These are phyloP conservation scores for Morella rubra DNA, from an alignment of 306 rosid species.

Conservation along the genomic window DNA sequence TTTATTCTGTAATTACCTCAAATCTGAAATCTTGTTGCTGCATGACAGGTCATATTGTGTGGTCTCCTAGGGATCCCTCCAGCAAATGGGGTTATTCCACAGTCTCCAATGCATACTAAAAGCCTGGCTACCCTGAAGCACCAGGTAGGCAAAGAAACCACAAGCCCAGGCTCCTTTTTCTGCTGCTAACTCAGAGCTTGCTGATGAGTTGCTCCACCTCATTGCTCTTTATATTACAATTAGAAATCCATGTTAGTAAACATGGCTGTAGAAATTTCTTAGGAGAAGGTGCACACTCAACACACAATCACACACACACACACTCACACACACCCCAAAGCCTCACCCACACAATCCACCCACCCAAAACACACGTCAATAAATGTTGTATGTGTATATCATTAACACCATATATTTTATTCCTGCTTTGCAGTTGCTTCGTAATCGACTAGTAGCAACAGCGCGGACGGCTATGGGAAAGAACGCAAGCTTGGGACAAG, in stretches of 20 bases:
- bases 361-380: neutral
- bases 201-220: constrained; percentile 1
- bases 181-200: constrained; percentile 18
- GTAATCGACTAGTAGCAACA: constrained; percentile 51
- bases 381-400: constrained; percentile 5
- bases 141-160: constrained; percentile 47
- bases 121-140: constrained; percentile 79
- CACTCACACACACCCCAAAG: neutral
- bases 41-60: constrained; percentile 68
- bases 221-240: neutral
- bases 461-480: constrained; percentile 55
- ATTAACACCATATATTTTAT: constrained; percentile 3
- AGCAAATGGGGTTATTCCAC: constrained; percentile 84
- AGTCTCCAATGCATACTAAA: constrained; percentile 87
- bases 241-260: neutral
- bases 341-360: neutral
- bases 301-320: too few species aligned
- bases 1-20: constrained; percentile 9
- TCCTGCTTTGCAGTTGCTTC: constrained; percentile 51
- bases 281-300: too few species aligned
- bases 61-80: constrained; percentile 83
- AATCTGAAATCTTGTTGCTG: constrained; percentile 20
- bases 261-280: too few species aligned
- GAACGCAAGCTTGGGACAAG: constrained; percentile 60
- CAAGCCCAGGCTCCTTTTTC: constrained; percentile 5